Conservation (phyloP, 1,284 basidiomycete species). For the Apiotrichum mycotoxinovorans region DNA sequence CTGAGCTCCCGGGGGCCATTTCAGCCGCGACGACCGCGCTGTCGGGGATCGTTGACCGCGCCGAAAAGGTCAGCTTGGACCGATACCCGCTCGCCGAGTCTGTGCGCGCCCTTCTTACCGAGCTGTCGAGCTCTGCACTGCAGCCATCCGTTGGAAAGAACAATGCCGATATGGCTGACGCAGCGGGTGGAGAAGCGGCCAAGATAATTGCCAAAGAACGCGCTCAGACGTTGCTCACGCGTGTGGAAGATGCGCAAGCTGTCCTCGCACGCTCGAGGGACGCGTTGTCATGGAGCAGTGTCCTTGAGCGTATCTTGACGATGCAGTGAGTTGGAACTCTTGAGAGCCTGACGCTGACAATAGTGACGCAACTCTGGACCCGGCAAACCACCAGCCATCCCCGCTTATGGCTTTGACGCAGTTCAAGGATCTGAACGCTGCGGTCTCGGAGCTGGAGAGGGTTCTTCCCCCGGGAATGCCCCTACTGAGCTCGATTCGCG, state of each 20-base stretch:
- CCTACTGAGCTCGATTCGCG: constrained; percentile 54
- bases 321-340: constrained; percentile 62
- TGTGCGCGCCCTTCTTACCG: constrained; percentile 31
- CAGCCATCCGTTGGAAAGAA: background rate
- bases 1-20: constrained; percentile 31
- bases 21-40: constrained; percentile 29
- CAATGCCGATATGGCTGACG: background rate
- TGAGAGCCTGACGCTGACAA: constrained; percentile 16
- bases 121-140: constrained; percentile 22
- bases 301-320: constrained; percentile 66
- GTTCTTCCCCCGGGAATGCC: constrained; percentile 52
- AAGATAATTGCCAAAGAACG: constrained; percentile 8
- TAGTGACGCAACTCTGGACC: constrained; percentile 42
- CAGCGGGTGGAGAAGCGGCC: background rate
- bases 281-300: constrained; percentile 68
- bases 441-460: constrained; percentile 54
- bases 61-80: constrained; percentile 68
- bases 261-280: constrained; percentile 67
- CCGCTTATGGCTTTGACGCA: constrained; percentile 53
- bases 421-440: constrained; percentile 62
- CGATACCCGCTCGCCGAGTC: constrained; percentile 58
- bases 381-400: constrained; percentile 49
- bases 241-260: constrained; percentile 75
- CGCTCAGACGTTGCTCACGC: constrained; percentile 35
- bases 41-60: constrained; percentile 54